Evolutionary conservation across 352 stramenopile genomes (phyloP), one percentile per base, ranked within the genome.

Genomic region (Globisporangium nodosum): DNA sequence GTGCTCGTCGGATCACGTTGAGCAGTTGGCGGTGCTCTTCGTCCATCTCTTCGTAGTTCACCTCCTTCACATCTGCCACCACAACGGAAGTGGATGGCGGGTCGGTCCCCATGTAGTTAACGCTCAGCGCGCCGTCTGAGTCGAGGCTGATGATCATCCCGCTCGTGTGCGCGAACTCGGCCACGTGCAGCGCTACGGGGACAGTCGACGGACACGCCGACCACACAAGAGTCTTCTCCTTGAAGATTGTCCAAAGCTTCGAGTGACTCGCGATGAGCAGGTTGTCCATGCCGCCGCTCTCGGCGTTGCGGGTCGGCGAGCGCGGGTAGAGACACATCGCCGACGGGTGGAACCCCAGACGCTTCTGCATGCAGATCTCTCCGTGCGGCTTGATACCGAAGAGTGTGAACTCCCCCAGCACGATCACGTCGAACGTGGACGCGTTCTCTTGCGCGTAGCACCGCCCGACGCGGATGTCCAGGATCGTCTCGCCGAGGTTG

Each of bases 21-120:
- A 97, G 72, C 16, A 97, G 63, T 49, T 86, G 71, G 16, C 87
- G 82, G 48, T 97, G 85, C 61, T 97, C 90, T 52, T 92, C 84
- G 55, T 97, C 88, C 70, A 97, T 96, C 56, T 95, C 85, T 54
- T 94, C 87, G 52, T 96, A 96, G 58, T 96, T 93, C 43, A 97
- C 68, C 30, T 96, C 85, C 49, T 96, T 96, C 18, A 70, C 73
- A 35, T 89, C 79, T 2, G 77, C 60, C 0, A 72, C 70, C 12
- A 88, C 78, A 5, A 96, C 74, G 1, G 86, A 69, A 20, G 81
- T 85, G 3, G 85, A 89, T 15, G 86, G 87, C 18, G 88, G 87
- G 53, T 97, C 88, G 1, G 88, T 97, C 13, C 89, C 88, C 69
- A 96, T 85, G 65, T 97, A 97, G 62, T 85, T 92, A 1, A 96